Evolutionary conservation across 2,329 filamentous ascomycete genomes (phyloP), one percentile per base, ranked within the genome.

Genomic region (Apiospora pterosperma): DNA sequence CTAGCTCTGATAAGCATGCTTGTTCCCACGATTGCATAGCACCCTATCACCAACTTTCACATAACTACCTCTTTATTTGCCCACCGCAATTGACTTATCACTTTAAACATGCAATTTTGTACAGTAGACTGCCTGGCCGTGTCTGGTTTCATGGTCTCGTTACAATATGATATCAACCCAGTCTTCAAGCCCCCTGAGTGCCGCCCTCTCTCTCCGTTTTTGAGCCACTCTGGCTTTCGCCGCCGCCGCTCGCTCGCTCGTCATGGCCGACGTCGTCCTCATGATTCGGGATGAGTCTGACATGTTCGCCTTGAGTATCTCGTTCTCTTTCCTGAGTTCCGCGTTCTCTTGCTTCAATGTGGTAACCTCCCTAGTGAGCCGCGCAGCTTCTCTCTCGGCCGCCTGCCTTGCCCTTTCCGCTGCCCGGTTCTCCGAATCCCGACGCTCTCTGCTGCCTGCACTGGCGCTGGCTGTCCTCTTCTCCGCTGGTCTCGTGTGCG

Each of bases 291-390:
- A 14, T 7, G 59, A 38, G n/a, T 38, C 59, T 6, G 59, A 31
- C 11, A 41, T 19, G 25, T 21, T 62, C 10, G 39, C n/a, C 28
- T 42, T 62, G 60, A 44, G n/a, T n/a, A 44, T 36, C 60, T 62
- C 60, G 39, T 62, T 62, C 25, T 62, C 60, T 42, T 31, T 42
- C 28, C 28, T 36, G 38, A 62, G 39, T 8, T n/a, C 25, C 4
- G 19, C 60, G 12, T 62, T 62, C 25, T 62, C 60, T 8, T 36
- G 70, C 70, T 83, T 84, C 3, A 87, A 74, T 0, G 74, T 74
- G 65, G 78, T 79, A 42, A 87, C 73, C 67, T 86, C 82, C 68
- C 82, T 84, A 73, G 84, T 85, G 8, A 89, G 79, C 52, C 84
- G 80, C 10, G 81, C 76, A 65, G 88, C 86, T 73, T 86, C 86